Evolutionary conservation across 352 stramenopile genomes (phyloP), one percentile per base, ranked within the genome.

Genomic region (Pilasporangium apinafurcum): DNA sequence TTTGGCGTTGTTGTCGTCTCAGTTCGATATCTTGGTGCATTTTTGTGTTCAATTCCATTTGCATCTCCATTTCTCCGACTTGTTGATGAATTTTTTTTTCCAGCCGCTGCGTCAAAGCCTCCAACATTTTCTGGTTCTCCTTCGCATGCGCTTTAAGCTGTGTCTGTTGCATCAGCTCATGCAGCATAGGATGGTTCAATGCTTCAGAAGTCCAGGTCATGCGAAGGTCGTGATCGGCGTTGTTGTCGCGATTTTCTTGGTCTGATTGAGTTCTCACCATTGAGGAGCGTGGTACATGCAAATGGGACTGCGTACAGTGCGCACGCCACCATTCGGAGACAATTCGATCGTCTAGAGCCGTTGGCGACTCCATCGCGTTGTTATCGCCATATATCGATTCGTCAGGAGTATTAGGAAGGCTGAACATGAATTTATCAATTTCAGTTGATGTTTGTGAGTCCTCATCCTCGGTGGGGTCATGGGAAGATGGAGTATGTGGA

Each of bases 291-390:
- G 6, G 51, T 13, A 47, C 4, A 13, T 30, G 8, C 53, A 78
- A 49, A 20, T 74, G 66, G 5, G 63, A 63, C 38, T 79, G 67
- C 40, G 57, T 66, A 25, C 67, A 79, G 41, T 86, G 70, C 2
- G 74, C 70, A 46, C 51, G 47, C 74, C 74, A 86, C 73, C 73
- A 86, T 38, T 51, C 41, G 3, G 69, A 86, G 30, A 65, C 74
- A 9, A 62, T 52, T 10, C 45, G 35, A 20, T 79, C 68, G 14
- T 41, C 29, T 29, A 80, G 12, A 34, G 50, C 29, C 14, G 34
- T 20, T 8, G 37, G 31, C 5, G 37, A 37, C 8, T 12, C 6
- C 14, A 14, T 37, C 16, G 10, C 34, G 16, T 45, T 20, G n/a
- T n/a, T n/a, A n/a, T n/a, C n/a, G n/a, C n/a, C n/a, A n/a, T n/a